Evolutionary conservation across 1,284 basidiomycete genomes (phyloP), one percentile per base, ranked within the genome.

Genomic region (Filobasidium uniguttulatum): DNA sequence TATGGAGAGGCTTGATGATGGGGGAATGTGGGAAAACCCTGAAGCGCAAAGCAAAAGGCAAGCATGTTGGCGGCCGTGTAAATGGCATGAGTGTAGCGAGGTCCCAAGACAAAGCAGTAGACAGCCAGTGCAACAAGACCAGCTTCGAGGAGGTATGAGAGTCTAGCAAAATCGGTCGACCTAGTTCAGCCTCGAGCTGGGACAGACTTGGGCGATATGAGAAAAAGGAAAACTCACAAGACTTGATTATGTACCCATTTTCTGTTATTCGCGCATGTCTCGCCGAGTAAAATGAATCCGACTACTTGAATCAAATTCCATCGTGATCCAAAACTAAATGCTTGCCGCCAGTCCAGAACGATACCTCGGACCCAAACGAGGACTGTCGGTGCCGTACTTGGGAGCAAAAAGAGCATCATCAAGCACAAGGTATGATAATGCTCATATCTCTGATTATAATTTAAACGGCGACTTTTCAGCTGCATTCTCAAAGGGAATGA

Each of bases 341-440:
- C 23, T 10, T 43, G 40, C 15, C 23, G 26, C 40, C 40, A 43
- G 26, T 43, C 40, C 22, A 43, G 12, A 15, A 20, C 40, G 40
- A 43, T 26, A 4, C 40, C 40, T 48, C 89, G 79, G 1, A 82
- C 81, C 91, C 91, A 98, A 0, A 94, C 88, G 0, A 80, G 79
- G 17, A 97, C 72, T 5, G 84, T 81, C 0, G 88, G 82, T 0
- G 80, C 82, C 6, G 78, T 77, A 45, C 89, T 73, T 0, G 91
- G 91, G 0, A 93, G 69, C 1, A 94, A 72, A 75, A 81, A 82
- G 9, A 85, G 80, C 75, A 90, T 79, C n/a, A 89, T 68, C 38
- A 90, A 67, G 9, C 93, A 66, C 0, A 85, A 41, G 56, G 84
- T 77, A 38, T 75, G 63, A 29, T 65, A 50, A 37, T 66, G 60